Evolutionary conservation across 495 filamentous ascomycete genomes (phyloP), one percentile per base, ranked within the genome.

Genomic region (Aspergillus campestris): DNA sequence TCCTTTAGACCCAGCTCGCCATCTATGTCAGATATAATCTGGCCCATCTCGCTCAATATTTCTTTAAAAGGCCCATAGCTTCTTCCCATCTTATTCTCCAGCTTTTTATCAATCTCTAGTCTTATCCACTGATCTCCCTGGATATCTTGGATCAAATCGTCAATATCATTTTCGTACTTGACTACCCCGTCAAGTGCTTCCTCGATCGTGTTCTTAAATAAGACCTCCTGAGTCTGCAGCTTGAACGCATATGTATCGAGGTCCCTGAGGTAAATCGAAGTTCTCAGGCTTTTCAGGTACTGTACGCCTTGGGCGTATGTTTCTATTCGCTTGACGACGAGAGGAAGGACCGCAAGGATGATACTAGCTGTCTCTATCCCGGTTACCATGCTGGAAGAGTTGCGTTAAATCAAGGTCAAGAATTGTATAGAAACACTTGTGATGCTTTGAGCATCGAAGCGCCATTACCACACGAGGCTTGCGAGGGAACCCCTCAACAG

Each of bases 291-390:
- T 28, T 53, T 54, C 31, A 57, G 38, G 7, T 52, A 56, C 14
- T 59, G 55, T 1, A 66, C 41, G 1, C 60, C 61, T 2, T 45
- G 51, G 2, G 47, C 50, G 32, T 60, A 66, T 18, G 18, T 31
- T 12, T 62, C 56, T 3, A 67, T 6, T 6, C 60, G 60, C 15
- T 50, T 48, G 10, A 66, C 36, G 27, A 64, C 24, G 2, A 64
- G 32, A 3, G 64, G 60, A 13, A 65, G 32, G 12, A 57, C 18
- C 0, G 58, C 58, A 3, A 62, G 55, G 3, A 50, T 47, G 5
- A 66, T 13, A 0, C 62, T 60, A 0, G 51, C 49, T 3, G 47
- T 42, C 30, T 62, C 63, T 9, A 66, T 51, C 1, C 59, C 59
- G 7, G 52, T 53, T 18, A 51, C 58, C 45, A 49, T 54, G 1